Percentiles rank a stretch among this genome's conserved stretches.
phyloP scores from a whole-genome alignment of 345 rosid species.

The Bruguiera sexangula region DNA sequence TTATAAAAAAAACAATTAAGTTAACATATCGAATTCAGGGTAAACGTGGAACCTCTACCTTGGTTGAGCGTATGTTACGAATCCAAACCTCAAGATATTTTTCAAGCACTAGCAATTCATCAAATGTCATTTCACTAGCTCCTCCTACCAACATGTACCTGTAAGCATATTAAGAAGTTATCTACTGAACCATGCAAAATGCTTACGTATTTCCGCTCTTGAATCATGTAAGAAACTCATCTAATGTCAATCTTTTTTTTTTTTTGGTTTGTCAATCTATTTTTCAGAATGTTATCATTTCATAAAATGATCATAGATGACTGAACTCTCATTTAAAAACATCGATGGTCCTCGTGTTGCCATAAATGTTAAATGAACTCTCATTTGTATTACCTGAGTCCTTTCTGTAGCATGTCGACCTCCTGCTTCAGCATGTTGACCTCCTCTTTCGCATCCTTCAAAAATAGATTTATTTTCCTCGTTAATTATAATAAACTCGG shows the following conservation, averaged over 20 bases:
- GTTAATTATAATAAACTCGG: neutral
- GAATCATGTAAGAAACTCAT: too few species aligned
- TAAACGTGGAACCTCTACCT: conserved; percentile 41
- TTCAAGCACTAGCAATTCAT: conserved; percentile 70
- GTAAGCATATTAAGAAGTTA: neutral
- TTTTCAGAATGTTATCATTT: too few species aligned
- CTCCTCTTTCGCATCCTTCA: conserved; percentile 63
- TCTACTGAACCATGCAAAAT: too few species aligned
- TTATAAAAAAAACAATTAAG: neutral
- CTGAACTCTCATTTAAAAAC: neutral
- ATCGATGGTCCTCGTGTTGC: neutral
- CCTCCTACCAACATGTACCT: conserved; percentile 88
- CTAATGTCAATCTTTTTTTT: too few species aligned
- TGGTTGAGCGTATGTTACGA: conserved; percentile 69
- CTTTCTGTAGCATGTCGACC: conserved; percentile 67
- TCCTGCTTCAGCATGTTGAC: conserved; percentile 62
- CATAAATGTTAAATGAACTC: neutral
- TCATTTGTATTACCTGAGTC: conserved; percentile 47
- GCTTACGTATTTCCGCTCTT: too few species aligned
- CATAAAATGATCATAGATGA: too few species aligned
- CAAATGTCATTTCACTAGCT: conserved; percentile 57
- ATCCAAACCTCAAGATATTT: conserved; percentile 89
- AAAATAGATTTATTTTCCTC: neutral
- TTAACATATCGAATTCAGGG: too few species aligned
- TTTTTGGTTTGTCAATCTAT: too few species aligned